Conservation (phyloP, 805 yeast genomes). For the Candida wancherniae region DNA sequence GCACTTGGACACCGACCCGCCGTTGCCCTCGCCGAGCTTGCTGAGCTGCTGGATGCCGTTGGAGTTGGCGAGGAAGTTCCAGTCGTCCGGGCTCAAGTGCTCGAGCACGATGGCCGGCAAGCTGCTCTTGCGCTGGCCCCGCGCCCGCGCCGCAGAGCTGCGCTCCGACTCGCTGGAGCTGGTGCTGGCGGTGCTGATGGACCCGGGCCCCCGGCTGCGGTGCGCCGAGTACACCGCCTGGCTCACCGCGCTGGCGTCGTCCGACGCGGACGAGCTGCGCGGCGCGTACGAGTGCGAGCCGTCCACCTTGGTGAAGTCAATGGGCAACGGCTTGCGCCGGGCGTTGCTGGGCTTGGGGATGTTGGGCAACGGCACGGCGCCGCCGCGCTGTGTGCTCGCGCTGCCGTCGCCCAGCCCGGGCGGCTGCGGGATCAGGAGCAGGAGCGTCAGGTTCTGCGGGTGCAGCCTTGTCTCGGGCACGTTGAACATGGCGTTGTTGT, state of each 20-base stretch:
- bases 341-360: slow-evolving; percentile 8
- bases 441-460: slow-evolving; percentile 20
- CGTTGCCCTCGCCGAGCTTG: slow-evolving; percentile 88
- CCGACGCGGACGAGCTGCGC: slow-evolving; percentile 3
- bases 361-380: slow-evolving; percentile 8
- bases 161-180: slow-evolving; percentile 7
- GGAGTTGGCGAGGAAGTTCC: slow-evolving; percentile 58
- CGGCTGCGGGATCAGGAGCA: slow-evolving; percentile 28
- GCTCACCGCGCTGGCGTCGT: slow-evolving; percentile 4
- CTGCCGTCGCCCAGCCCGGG: slow-evolving; percentile 11
- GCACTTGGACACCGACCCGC: slow-evolving; percentile 87
- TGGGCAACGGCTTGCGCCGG: slow-evolving; percentile 40
- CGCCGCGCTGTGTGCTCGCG: not conserved
- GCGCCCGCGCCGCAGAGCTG: not conserved
- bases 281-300: slow-evolving; percentile 21
- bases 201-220: not conserved
- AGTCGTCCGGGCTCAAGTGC: slow-evolving; percentile 65
- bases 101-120: slow-evolving; percentile 30
- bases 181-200: slow-evolving; percentile 3
- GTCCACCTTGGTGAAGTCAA: slow-evolving; percentile 34
- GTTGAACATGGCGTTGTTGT: slow-evolving; percentile 27
- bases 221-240: too few species aligned
- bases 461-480: slow-evolving; percentile 27
- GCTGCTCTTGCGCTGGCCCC: not conserved
- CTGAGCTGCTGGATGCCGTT: slow-evolving; percentile 65